A percentile compares a stretch with the other conserved stretches of the same genome.
Conservation (phyloP, 331 rosid genomes). For the Spiraea crenata region DNA sequence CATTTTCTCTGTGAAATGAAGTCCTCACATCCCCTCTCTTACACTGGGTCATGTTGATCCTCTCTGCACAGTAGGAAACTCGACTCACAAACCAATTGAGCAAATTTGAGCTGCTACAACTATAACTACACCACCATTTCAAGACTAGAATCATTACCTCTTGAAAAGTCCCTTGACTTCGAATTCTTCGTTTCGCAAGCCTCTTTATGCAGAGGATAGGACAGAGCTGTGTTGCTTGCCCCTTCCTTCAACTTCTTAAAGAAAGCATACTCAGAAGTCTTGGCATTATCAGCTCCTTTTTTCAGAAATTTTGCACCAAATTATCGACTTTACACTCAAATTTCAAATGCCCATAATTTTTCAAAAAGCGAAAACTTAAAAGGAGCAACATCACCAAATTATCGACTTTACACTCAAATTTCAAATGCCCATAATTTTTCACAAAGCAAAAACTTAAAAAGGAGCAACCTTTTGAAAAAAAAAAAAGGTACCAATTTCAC, state of each 20-base stretch:
- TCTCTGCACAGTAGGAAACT: constrained; percentile 40
- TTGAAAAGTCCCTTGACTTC: constrained; percentile 29
- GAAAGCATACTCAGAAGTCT: constrained; percentile 86
- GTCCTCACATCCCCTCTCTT: constrained; percentile 27
- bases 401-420: too few species aligned
- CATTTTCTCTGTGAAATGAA: constrained; percentile 29
- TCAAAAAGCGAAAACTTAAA: too few species aligned
- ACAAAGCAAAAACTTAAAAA: not conserved
- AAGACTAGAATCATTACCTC: constrained; percentile 37
- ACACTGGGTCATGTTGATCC: constrained; percentile 16
- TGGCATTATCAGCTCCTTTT: constrained; percentile 46
- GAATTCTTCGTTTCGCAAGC: constrained; percentile 27
- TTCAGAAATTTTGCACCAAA: constrained; percentile 27
- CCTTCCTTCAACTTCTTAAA: constrained; percentile 75
- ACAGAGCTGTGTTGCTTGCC: constrained; percentile 31
- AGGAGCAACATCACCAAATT: too few species aligned
- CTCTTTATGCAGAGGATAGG: constrained; percentile 31
- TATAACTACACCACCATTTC: not conserved
- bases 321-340: constrained; percentile 7
- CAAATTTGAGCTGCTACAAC: not conserved
- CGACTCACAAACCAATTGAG: constrained; percentile 9
- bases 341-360: constrained; percentile 11
- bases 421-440: too few species aligned
- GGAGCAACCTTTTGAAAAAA: not conserved
- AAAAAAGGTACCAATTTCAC: constrained; percentile 38